Conservation (phyloP, 306 rosid species). For the Elaeagnus macrophylla region DNA sequence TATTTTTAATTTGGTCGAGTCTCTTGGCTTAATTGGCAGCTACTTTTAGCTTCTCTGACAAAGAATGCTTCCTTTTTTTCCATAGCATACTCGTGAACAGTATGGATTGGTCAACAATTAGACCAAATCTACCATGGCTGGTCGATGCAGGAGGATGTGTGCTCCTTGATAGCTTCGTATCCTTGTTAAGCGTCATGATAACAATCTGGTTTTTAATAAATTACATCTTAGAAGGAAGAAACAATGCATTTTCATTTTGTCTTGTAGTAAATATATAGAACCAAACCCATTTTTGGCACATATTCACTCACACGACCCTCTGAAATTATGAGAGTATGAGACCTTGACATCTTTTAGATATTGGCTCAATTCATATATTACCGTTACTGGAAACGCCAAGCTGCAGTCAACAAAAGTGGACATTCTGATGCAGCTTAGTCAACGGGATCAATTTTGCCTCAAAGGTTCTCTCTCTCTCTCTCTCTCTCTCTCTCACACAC, state of each 20-base stretch:
- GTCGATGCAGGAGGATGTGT: constrained; percentile 86
- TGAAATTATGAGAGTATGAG: not conserved
- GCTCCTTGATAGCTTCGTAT: constrained; percentile 69
- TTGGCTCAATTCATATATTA: constrained; percentile 54
- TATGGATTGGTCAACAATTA: constrained; percentile 53
- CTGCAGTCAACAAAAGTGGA: constrained; percentile 2
- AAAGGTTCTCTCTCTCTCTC: not conserved
- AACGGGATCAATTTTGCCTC: constrained; percentile 4
- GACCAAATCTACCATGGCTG: constrained; percentile 83
- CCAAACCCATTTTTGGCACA: not conserved
- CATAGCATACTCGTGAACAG: constrained; percentile 66
- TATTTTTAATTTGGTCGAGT: not conserved
- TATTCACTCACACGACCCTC: not conserved
- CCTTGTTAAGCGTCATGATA: constrained; percentile 26
- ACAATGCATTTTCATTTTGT: not conserved
- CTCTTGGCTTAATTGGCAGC: not conserved
- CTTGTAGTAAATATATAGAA: not conserved
- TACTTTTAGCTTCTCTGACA: not conserved
- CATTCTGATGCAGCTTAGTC: constrained; percentile 20
- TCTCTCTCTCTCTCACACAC: too few relatives aligned
- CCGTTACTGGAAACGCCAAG: constrained; percentile 13
- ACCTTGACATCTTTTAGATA: constrained; percentile 47
- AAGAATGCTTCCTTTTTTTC: constrained; percentile 1
- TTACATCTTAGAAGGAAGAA: not conserved
- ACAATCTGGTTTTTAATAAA: not conserved